Percentiles rank a stretch among this genome's conserved stretches.
Conservation (phyloP, 2,329 filamentous ascomycete species). For the Aureobasidium sp. region DNA sequence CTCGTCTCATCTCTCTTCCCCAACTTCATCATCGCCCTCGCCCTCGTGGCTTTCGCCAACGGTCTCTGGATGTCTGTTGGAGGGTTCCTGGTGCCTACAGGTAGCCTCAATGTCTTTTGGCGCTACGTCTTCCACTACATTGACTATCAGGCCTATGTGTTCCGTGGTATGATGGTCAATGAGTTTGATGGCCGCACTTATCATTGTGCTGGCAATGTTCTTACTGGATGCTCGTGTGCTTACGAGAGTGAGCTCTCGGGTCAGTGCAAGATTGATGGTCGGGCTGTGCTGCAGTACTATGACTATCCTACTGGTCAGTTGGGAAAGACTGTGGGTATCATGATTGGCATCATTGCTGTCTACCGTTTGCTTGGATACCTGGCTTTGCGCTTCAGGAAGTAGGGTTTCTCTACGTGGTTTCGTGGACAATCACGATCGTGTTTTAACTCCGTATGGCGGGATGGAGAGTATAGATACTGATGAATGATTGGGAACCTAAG, state of each 20-base stretch:
- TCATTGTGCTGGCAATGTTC: conserved; percentile 38
- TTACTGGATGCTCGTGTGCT: conserved; percentile 54
- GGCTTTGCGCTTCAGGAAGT: conserved; percentile 7
- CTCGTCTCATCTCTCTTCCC: conserved; percentile 63
- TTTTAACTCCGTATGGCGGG: too few relatives aligned
- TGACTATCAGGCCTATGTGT: conserved; percentile 76
- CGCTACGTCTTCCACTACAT: conserved; percentile 80
- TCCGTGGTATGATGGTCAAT: conserved; percentile 86
- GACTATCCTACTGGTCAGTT: conserved; percentile 48
- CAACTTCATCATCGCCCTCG: conserved; percentile 69
- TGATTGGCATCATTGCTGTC: conserved; percentile 12
- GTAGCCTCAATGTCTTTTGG: conserved; percentile 70
- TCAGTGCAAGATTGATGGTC: conserved; percentile 59
- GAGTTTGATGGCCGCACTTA: conserved; percentile 61
- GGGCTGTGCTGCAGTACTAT: conserved; percentile 57
- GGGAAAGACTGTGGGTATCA: conserved; percentile 13
- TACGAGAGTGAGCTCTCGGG: conserved; percentile 51
- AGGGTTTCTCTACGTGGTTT: background rate
- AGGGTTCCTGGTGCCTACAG: conserved; percentile 68
- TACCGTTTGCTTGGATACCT: conserved; percentile 9
- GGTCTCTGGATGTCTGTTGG: conserved; percentile 80
- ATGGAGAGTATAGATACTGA: too few relatives aligned
- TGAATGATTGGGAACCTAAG: too few relatives aligned
- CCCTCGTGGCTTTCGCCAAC: conserved; percentile 73
- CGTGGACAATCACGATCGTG: too few relatives aligned